phyloP scores from a whole-genome alignment of 2,329 filamentous ascomycete genomes.

The Nemania abortiva region DNA sequence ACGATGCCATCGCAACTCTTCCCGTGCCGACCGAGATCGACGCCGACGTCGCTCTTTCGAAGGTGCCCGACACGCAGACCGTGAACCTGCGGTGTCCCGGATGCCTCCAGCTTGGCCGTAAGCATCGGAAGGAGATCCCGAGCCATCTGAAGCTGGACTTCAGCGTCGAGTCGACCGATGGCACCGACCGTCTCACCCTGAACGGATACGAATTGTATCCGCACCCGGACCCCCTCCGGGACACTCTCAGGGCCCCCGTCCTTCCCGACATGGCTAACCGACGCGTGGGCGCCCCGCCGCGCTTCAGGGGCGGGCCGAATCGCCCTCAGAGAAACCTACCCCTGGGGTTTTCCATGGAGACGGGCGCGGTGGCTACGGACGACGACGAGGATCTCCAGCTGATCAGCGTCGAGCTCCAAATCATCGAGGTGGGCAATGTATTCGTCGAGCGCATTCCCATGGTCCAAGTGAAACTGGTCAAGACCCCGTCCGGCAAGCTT shows the following conservation, averaged over 20 bases:
- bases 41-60: slow-evolving; percentile 34
- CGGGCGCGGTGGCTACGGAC: slow-evolving; percentile 59
- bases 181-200: slow-evolving; percentile 63
- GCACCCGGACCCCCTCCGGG: slow-evolving; percentile 59
- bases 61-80: slow-evolving; percentile 42
- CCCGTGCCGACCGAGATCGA: slow-evolving; percentile 46
- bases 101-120: slow-evolving; percentile 38
- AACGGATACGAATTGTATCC: slow-evolving; percentile 73
- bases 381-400: slow-evolving; percentile 65
- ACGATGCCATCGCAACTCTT: slow-evolving; percentile 48
- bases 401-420: slow-evolving; percentile 66
- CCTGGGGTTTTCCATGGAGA: slow-evolving; percentile 64
- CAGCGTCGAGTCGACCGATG: slow-evolving; percentile 60
- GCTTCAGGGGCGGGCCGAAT: slow-evolving; percentile 49
- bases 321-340: slow-evolving; percentile 36
- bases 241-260: slow-evolving; percentile 61
- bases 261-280: slow-evolving; percentile 53
- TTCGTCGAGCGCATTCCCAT: slow-evolving; percentile 67
- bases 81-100: slow-evolving; percentile 50
- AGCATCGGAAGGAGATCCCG: slow-evolving; percentile 50
- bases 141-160: slow-evolving; percentile 67
- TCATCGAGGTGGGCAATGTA: slow-evolving; percentile 69
- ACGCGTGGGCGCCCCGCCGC: slow-evolving; percentile 45
- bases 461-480: slow-evolving; percentile 72
- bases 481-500: slow-evolving; percentile 66